Conservation (phyloP, 2,329 filamentous ascomycete genomes). For the Didymella sp. region DNA sequence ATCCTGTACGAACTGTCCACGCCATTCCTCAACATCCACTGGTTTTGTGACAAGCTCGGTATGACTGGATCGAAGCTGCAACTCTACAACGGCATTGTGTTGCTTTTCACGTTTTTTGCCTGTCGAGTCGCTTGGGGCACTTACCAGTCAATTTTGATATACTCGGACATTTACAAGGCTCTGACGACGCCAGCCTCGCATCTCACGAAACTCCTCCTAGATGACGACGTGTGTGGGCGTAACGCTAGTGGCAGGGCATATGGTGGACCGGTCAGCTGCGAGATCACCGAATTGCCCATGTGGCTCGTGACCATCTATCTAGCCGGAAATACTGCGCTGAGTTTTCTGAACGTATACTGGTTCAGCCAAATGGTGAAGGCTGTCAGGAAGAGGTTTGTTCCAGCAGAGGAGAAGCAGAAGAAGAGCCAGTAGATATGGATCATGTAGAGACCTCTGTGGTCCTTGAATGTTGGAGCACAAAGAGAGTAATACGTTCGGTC, state of each 20-base stretch:
- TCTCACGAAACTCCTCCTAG: slow-evolving; percentile 24
- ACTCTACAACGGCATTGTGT: slow-evolving; percentile 76
- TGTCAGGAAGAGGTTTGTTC: slow-evolving; percentile 76
- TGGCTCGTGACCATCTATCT: slow-evolving; percentile 75
- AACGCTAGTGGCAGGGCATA: slow-evolving; percentile 48
- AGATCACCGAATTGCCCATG: slow-evolving; percentile 59
- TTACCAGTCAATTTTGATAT: slow-evolving; percentile 70
- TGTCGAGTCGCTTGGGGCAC: slow-evolving; percentile 80
- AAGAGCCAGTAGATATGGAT: slow-evolving; percentile 5
- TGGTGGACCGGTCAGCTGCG: slow-evolving; percentile 29
- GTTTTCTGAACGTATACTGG: slow-evolving; percentile 81
- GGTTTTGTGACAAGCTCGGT: slow-evolving; percentile 86
- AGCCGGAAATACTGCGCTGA: slow-evolving; percentile 74
- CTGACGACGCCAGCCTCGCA: slow-evolving; percentile 34
- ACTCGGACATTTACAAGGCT: slow-evolving; percentile 68
- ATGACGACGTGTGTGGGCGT: slow-evolving; percentile 55
- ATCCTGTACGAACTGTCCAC: slow-evolving; percentile 87
- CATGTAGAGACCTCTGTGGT: not conserved
- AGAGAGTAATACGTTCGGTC: not conserved
- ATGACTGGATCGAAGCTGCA: slow-evolving; percentile 77
- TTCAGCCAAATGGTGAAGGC: slow-evolving; percentile 84
- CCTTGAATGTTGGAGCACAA: not conserved
- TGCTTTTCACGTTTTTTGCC: slow-evolving; percentile 75
- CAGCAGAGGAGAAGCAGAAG: slow-evolving; percentile 33
- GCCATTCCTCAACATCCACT: slow-evolving; percentile 85